These are phyloP conservation scores for Decorospora gaudefroyi DNA, from an alignment of 2,329 filamentous ascomycete species.

Conservation along the genomic window DNA sequence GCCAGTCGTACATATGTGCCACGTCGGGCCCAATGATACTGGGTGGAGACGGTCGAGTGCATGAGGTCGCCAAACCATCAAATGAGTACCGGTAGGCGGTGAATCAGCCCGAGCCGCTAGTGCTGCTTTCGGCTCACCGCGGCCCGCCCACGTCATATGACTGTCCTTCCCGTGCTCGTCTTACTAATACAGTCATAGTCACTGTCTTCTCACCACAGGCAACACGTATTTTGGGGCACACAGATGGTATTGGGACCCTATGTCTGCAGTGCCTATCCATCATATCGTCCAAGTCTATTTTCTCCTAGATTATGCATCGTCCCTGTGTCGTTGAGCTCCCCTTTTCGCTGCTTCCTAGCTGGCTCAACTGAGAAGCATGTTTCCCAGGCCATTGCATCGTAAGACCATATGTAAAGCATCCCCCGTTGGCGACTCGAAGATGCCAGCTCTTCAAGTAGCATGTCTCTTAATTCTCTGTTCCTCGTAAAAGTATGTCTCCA, in stretches of 20 bases:
- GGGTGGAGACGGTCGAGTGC: slow-evolving; percentile 26
- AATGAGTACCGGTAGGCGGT: slow-evolving; percentile 39
- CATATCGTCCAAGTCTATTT: slow-evolving; percentile 2
- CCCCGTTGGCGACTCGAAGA: background rate
- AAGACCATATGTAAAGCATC: background rate
- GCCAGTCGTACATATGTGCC: slow-evolving; percentile 38
- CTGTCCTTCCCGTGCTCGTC: slow-evolving; percentile 1
- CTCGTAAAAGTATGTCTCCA: background rate
- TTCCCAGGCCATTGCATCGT: background rate
- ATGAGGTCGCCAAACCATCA: slow-evolving; percentile 30
- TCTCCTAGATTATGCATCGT: background rate
- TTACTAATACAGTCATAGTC: slow-evolving; percentile 2
- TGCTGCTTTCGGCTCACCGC: slow-evolving; percentile 37
- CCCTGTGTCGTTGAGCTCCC: background rate
- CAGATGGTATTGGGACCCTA: background rate
- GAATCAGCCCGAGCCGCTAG: slow-evolving; percentile 31
- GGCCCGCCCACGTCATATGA: slow-evolving; percentile 26
- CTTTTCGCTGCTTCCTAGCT: no score
- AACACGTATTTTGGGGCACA: background rate
- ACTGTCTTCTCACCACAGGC: background rate
- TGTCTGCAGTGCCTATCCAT: background rate
- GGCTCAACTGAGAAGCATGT: no score
- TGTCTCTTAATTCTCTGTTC: background rate
- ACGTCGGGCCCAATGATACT: slow-evolving; percentile 43
- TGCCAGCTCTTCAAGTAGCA: slow-evolving; percentile 1